Base-by-base conservation (phyloP, 495 filamentous ascomycete genomes). In the Penicillium goetzii region DNA sequence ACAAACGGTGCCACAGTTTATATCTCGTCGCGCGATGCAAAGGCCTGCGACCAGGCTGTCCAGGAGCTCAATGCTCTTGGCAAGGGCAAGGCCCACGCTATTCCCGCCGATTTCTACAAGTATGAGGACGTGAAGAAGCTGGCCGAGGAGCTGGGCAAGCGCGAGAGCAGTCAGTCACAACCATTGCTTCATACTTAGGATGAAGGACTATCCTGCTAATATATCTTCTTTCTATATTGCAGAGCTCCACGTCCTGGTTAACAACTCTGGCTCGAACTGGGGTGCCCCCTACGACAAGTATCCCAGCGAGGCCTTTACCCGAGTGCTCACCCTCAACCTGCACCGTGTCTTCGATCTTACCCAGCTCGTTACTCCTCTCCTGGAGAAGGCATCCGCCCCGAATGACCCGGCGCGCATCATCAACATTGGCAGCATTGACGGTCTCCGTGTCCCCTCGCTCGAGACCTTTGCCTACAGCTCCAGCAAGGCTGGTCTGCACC, bases 1-100 rank as follows among this genome's bases (percentile, higher is more conserved):
- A 78, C 84, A 28, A 93, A 93, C 72, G 91, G 91, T 41, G 91
- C 91, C 19, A 92, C 86, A 41, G 91, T 93, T 33, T 93, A 93
- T 75, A 92, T 95, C 62, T 90, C 89, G 9, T 92, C 90, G 4
- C 88, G 90, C 47, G 89, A 89, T 69, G 80, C 78, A 30, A 82
- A 83, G 69, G 79, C 84, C 45, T 89, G 86, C 68, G 84, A 85
- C 26, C 58, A 84, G 62, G 86, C 86, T 10, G 83, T 76, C 61
- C 75, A 74, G 12, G 85, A 89, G 69, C 77, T 90, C 40, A 89
- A 88, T 71, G 85, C 80, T 9, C 71, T 88, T 15, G 85, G 85
- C 56, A 86, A 84, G 69, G 88, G 88, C 55, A 85, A 76, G 58
- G 87, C 87, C 0, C 64, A 89, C 65, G 81, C 87, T 36, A 86